Percentiles rank a stretch among this genome's conserved stretches.
phyloP scores from a whole-genome alignment of 345 rosid species.

The Camelina neglecta region DNA sequence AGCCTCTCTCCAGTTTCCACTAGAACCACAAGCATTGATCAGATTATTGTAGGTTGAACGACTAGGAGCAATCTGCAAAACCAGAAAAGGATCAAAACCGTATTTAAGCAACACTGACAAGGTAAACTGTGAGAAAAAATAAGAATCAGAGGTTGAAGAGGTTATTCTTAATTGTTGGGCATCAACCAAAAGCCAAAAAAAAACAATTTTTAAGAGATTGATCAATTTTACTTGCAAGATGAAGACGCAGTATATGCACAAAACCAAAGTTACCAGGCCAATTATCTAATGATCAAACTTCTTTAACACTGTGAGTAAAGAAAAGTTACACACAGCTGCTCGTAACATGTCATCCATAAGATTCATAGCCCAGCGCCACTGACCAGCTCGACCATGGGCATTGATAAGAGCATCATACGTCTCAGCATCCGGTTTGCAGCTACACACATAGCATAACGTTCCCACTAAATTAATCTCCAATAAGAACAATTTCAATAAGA shows the following conservation, averaged over 20 bases:
- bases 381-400: constrained; percentile 89
- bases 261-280: background rate
- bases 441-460: constrained; percentile 34
- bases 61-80: constrained; percentile 85
- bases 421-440: constrained; percentile 92
- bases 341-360: constrained; percentile 88
- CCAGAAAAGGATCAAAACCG: constrained; percentile 19
- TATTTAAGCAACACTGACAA: background rate
- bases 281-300: no score
- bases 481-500: background rate
- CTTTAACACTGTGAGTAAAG: constrained; percentile 34
- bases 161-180: background rate
- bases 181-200: background rate
- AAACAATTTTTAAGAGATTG: background rate
- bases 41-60: constrained; percentile 84
- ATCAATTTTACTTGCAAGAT: background rate
- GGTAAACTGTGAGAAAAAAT: no score
- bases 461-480: background rate
- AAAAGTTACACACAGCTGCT: constrained; percentile 75
- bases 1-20: constrained; percentile 98
- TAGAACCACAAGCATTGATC: constrained; percentile 95
- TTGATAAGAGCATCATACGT: constrained; percentile 88
- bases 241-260: constrained; percentile 1
- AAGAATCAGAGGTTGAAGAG: background rate
- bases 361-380: constrained; percentile 98